Percentiles rank a stretch among this genome's conserved stretches.
These are phyloP conservation scores for Fusarium azukiicola DNA, from an alignment of 2,329 filamentous ascomycete genomes.

Conservation along the genomic window DNA sequence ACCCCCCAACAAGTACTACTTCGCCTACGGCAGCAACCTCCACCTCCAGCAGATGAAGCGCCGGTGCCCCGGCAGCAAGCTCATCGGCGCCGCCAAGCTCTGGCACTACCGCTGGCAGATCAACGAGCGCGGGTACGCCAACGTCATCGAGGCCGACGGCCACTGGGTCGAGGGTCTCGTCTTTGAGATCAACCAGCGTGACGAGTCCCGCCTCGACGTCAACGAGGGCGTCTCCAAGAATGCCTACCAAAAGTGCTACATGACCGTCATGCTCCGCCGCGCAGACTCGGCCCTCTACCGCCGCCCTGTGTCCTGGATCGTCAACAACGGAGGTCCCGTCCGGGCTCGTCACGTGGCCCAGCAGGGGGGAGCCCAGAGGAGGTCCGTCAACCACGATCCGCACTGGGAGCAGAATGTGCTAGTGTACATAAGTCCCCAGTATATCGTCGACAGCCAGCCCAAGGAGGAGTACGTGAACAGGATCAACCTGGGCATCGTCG, in stretches of 20 bases:
- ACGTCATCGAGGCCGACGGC: constrained; percentile 61
- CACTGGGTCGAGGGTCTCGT: constrained; percentile 66
- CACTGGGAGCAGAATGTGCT: constrained; percentile 59
- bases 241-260: constrained; percentile 62
- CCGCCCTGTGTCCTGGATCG: constrained; percentile 63
- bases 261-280: constrained; percentile 59
- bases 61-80: constrained; percentile 66
- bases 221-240: constrained; percentile 65
- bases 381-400: constrained; percentile 44
- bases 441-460: constrained; percentile 59
- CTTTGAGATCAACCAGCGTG: constrained; percentile 62
- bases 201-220: constrained; percentile 65
- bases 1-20: constrained; percentile 65
- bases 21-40: constrained; percentile 71
- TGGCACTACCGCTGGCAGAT: constrained; percentile 68
- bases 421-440: constrained; percentile 63
- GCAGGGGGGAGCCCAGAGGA: constrained; percentile 40
- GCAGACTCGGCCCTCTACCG: constrained; percentile 60
- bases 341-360: constrained; percentile 52
- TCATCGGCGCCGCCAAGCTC: constrained; percentile 65
- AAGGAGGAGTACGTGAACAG: constrained; percentile 65
- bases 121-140: constrained; percentile 71
- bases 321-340: constrained; percentile 60
- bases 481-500: constrained; percentile 62
- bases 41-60: constrained; percentile 68